Percentiles rank a stretch among this genome's conserved stretches.
phyloP scores from a whole-genome alignment of 2,329 filamentous ascomycete species.

The Lojkania enalia region DNA sequence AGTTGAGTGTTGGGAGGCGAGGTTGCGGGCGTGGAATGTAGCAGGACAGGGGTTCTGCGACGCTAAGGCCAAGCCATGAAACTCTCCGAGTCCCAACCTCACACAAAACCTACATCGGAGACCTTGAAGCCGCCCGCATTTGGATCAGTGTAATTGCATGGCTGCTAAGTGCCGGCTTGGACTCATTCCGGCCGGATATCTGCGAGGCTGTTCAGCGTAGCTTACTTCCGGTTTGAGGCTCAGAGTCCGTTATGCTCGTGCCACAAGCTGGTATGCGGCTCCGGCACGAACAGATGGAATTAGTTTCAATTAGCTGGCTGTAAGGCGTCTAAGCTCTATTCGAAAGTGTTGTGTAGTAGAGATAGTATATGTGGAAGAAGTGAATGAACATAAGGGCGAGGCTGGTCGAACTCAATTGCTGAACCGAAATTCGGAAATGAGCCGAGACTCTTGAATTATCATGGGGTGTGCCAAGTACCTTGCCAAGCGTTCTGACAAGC shows the following conservation, averaged over 20 bases:
- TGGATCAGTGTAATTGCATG: conserved; percentile 15
- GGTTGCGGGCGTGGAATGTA: conserved; percentile 40
- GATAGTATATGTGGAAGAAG: too few species aligned
- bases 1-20: conserved; percentile 25
- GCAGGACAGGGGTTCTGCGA: conserved; percentile 45
- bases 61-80: conserved; percentile 39
- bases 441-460: too few species aligned
- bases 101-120: conserved; percentile 34
- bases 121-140: conserved; percentile 30
- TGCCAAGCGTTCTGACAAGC: conserved; percentile 4
- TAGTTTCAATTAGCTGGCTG: too few species aligned
- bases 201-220: not conserved
- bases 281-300: too few species aligned
- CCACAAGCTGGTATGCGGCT: too few species aligned
- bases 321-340: too few species aligned
- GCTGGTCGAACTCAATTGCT: too few species aligned
- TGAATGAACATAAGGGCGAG: too few species aligned
- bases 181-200: conserved; percentile 24
- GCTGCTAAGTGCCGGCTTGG: conserved; percentile 30
- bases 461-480: conserved; percentile 25
- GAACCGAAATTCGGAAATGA: too few species aligned
- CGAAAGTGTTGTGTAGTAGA: too few species aligned
- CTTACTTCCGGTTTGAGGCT: not conserved
- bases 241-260: not conserved
- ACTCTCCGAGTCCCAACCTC: conserved; percentile 37